Percentiles rank a stretch among this genome's conserved stretches.
These are phyloP conservation scores for Mucor saturninus DNA, from an alignment of 371 early-diverging fungal species.

Conservation along the genomic window DNA sequence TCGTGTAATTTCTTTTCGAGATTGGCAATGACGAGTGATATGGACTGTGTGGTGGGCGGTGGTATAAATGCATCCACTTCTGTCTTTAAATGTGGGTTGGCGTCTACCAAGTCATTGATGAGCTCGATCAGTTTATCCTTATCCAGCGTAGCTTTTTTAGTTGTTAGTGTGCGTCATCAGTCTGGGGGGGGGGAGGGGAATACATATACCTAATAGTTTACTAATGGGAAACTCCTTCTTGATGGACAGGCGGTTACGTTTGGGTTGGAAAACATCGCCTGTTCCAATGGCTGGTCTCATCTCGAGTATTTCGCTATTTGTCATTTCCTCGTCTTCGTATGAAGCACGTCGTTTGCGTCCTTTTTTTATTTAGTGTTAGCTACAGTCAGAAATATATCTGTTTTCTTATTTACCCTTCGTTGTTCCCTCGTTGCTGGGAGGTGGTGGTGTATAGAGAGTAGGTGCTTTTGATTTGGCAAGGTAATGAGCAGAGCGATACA, in stretches of 20 bases:
- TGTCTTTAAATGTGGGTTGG: conserved; percentile 72
- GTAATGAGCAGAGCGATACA: conserved; percentile 38
- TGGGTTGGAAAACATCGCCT: conserved; percentile 18
- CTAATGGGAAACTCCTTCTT: conserved; percentile 34
- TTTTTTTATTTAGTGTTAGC: too few relatives aligned
- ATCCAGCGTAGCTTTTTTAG: conserved; percentile 57
- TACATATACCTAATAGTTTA: conserved; percentile 31
- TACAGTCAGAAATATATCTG: too few relatives aligned
- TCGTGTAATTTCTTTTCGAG: conserved; percentile 71
- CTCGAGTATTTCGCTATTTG: conserved; percentile 3
- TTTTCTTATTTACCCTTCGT: conserved; percentile 20
- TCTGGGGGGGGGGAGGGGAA: too few relatives aligned
- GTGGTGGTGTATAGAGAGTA: conserved; percentile 37
- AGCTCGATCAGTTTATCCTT: conserved; percentile 73
- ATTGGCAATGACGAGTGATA: conserved; percentile 62
- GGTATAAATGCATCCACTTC: conserved; percentile 70
- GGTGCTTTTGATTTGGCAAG: conserved; percentile 33
- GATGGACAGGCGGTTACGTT: conserved; percentile 24
- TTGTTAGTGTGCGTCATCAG: background rate
- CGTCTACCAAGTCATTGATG: conserved; percentile 69
- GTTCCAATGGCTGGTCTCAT: conserved; percentile 13
- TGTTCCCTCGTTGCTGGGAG: conserved; percentile 16
- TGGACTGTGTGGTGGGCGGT: conserved; percentile 79
- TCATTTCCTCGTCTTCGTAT: conserved; percentile 36
- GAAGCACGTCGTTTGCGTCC: conserved; percentile 33